These are phyloP conservation scores for Sclerotinia sclerotiorum DNA, from an alignment of 2,329 filamentous ascomycete species.

Conservation along the genomic window DNA sequence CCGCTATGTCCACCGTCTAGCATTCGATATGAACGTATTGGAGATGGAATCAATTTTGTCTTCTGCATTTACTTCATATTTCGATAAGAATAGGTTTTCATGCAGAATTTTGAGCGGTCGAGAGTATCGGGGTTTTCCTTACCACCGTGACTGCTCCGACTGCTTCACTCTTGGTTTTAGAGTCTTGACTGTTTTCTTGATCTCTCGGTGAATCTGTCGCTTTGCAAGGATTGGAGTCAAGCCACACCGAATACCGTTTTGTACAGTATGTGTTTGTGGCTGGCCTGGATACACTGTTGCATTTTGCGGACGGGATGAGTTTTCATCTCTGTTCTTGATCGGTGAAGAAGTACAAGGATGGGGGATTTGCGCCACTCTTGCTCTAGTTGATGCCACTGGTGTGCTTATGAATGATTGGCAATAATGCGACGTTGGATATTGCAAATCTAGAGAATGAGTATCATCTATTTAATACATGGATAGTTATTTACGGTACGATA, in stretches of 20 bases:
- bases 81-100: no score
- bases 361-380: background rate
- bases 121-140: no score
- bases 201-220: background rate
- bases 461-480: background rate
- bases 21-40: background rate
- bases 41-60: background rate
- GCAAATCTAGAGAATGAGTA: background rate
- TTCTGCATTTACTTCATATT: no score
- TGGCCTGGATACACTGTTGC: background rate
- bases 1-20: background rate
- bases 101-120: background rate
- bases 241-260: slow-evolving; percentile 1
- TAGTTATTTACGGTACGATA: background rate
- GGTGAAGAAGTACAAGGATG: background rate
- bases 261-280: background rate
- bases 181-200: background rate
- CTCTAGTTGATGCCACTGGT: background rate
- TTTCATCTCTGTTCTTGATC: background rate
- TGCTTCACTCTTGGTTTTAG: background rate
- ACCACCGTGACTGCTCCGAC: no score
- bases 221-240: background rate
- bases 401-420: background rate
- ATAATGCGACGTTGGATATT: background rate
- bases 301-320: background rate